Conservation (phyloP, 192 early-diverging fungal genomes). For the Coemansia sp. region DNA sequence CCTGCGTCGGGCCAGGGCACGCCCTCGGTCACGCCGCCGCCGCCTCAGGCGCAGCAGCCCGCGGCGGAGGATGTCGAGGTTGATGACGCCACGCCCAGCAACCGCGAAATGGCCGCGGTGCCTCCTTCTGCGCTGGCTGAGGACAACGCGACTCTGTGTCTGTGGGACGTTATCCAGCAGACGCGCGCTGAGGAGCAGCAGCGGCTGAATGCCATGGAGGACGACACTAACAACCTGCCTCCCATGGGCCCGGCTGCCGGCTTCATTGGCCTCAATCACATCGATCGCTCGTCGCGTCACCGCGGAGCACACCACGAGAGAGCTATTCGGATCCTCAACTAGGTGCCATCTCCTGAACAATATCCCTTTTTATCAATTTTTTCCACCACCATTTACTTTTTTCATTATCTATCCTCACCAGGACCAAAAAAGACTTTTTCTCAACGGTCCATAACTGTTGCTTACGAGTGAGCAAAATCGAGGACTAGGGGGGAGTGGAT, state of each 20-base stretch:
- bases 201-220: constrained; percentile 7
- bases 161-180: constrained; percentile 35
- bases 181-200: constrained; percentile 2
- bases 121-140: background rate
- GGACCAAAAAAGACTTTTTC: background rate
- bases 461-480: background rate
- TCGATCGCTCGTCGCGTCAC: constrained; percentile 33
- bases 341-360: background rate
- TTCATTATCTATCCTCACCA: background rate
- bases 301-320: constrained; percentile 36
- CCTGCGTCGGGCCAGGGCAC: constrained; percentile 12
- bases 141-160: constrained; percentile 9
- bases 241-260: constrained; percentile 4
- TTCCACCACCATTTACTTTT: background rate
- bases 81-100: background rate
- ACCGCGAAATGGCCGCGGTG: background rate
- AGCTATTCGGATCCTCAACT: constrained; percentile 38
- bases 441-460: background rate
- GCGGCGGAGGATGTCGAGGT: background rate
- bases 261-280: constrained; percentile 35
- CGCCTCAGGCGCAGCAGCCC: background rate
- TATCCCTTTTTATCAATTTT: background rate
- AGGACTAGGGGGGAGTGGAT: background rate
- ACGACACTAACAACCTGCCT: background rate
- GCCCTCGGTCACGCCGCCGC: constrained; percentile 17